phyloP scores from a whole-genome alignment of 2,329 filamentous ascomycete genomes.

The Ophiobolus disseminans region DNA sequence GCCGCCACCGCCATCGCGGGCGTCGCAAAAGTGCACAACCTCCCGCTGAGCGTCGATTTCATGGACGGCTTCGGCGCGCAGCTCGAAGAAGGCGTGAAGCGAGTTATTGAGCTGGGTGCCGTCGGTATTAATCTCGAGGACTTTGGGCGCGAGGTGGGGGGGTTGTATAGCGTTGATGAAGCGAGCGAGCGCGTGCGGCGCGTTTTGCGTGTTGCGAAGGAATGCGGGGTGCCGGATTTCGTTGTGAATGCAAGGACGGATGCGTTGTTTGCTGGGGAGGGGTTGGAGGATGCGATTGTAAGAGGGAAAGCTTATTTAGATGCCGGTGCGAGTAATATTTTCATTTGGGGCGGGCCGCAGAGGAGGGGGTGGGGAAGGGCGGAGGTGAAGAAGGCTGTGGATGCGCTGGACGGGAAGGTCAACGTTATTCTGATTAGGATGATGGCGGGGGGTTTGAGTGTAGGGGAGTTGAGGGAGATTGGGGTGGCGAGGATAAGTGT shows the following conservation, averaged over 20 bases:
- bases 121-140: slow-evolving; percentile 69
- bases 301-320: slow-evolving; percentile 65
- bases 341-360: slow-evolving; percentile 64
- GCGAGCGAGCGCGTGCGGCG: slow-evolving; percentile 58
- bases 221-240: slow-evolving; percentile 55
- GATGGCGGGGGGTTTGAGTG: slow-evolving; percentile 23
- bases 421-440: slow-evolving; percentile 36
- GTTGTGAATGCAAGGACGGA: slow-evolving; percentile 64
- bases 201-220: slow-evolving; percentile 53
- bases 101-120: slow-evolving; percentile 59
- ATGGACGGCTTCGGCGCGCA: slow-evolving; percentile 66
- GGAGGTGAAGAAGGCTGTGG: slow-evolving; percentile 29
- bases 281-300: slow-evolving; percentile 58
- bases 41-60: slow-evolving; percentile 64
- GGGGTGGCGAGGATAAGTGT: slow-evolving; percentile 43
- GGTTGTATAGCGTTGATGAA: slow-evolving; percentile 52
- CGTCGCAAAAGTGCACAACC: slow-evolving; percentile 49
- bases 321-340: slow-evolving; percentile 66
- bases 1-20: slow-evolving; percentile 56
- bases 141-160: slow-evolving; percentile 40
- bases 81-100: slow-evolving; percentile 55
- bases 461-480: slow-evolving; percentile 36
- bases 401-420: slow-evolving; percentile 34
- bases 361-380: slow-evolving; percentile 40
- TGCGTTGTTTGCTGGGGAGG: slow-evolving; percentile 53